Conservation (phyloP, 768 basidiomycete species). For the Russula lepida region DNA sequence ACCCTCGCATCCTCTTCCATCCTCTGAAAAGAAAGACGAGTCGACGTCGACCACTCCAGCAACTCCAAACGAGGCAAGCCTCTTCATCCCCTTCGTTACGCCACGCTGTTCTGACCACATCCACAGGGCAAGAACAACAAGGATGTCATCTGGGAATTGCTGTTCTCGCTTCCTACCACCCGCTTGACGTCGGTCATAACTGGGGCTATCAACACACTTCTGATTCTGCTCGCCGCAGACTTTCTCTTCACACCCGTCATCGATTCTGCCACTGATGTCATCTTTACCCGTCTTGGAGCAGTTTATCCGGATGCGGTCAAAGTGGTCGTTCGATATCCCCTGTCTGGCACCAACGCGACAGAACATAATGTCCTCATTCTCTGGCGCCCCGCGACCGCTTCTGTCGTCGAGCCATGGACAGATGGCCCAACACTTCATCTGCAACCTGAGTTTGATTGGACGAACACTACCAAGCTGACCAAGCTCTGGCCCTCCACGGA, state of each 20-base stretch:
- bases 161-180: slow-evolving; percentile 30
- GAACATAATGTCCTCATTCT: slow-evolving; percentile 32
- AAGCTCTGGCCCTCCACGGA: slow-evolving; percentile 61
- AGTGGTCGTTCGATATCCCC: slow-evolving; percentile 53
- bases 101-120: slow-evolving; percentile 11
- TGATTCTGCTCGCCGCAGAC: slow-evolving; percentile 37
- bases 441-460: slow-evolving; percentile 46
- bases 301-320: slow-evolving; percentile 57
- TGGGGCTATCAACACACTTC: slow-evolving; percentile 33
- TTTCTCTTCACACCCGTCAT: slow-evolving; percentile 47
- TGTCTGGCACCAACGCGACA: slow-evolving; percentile 24
- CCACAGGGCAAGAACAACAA: background rate
- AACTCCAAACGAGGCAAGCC: slow-evolving; percentile 23
- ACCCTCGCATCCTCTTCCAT: background rate
- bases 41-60: background rate
- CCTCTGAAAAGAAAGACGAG: background rate
- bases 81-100: slow-evolving; percentile 28
- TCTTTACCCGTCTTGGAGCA: slow-evolving; percentile 64
- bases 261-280: slow-evolving; percentile 45
- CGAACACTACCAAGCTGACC: slow-evolving; percentile 41
- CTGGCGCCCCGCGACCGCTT: slow-evolving; percentile 33
- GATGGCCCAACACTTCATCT: slow-evolving; percentile 45
- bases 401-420: slow-evolving; percentile 38
- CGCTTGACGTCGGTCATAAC: slow-evolving; percentile 23
- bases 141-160: slow-evolving; percentile 22